Conservation (phyloP, 192 early-diverging fungal species). For the Coemansia javaensis region DNA sequence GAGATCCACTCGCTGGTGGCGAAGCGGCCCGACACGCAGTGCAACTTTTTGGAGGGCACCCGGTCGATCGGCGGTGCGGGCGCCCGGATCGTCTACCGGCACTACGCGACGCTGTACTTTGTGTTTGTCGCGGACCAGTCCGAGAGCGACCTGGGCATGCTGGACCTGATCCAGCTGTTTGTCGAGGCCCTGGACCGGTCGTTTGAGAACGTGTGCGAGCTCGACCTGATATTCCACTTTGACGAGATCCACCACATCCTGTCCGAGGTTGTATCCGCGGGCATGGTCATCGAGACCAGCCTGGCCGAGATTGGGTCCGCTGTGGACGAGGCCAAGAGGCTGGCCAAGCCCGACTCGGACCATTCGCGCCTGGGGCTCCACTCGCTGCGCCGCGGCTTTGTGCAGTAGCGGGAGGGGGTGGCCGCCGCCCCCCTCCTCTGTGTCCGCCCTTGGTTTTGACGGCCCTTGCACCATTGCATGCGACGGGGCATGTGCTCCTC, state of each 20-base stretch:
- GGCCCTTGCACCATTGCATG: no score
- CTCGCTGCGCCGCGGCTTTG: conserved; percentile 28
- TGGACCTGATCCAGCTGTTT: conserved; percentile 96
- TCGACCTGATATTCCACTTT: conserved; percentile 93
- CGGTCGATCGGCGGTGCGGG: conserved; percentile 76
- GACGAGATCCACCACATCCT: conserved; percentile 84
- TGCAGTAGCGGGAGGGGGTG: no score
- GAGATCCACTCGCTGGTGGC: conserved; percentile 84
- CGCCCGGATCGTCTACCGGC: conserved; percentile 90
- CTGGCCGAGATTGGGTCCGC: conserved; percentile 65
- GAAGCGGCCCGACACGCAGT: conserved; percentile 78
- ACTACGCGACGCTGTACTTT: conserved; percentile 98
- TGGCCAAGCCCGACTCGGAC: conserved; percentile 47
- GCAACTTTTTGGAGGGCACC: conserved; percentile 88
- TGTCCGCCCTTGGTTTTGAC: no score
- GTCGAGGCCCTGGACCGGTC: conserved; percentile 90
- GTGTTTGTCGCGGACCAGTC: conserved; percentile 95
- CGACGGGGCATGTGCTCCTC: no score
- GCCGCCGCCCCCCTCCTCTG: no score
- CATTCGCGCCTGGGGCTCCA: conserved; percentile 13
- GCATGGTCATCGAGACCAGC: conserved; percentile 63
- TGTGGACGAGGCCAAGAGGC: conserved; percentile 60
- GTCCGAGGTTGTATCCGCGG: conserved; percentile 83
- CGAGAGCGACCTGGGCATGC: conserved; percentile 93
- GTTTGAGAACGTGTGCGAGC: conserved; percentile 96